Evolutionary conservation across 768 basidiomycete genomes (phyloP).

Genomic region (Dendrothele bispora): DNA sequence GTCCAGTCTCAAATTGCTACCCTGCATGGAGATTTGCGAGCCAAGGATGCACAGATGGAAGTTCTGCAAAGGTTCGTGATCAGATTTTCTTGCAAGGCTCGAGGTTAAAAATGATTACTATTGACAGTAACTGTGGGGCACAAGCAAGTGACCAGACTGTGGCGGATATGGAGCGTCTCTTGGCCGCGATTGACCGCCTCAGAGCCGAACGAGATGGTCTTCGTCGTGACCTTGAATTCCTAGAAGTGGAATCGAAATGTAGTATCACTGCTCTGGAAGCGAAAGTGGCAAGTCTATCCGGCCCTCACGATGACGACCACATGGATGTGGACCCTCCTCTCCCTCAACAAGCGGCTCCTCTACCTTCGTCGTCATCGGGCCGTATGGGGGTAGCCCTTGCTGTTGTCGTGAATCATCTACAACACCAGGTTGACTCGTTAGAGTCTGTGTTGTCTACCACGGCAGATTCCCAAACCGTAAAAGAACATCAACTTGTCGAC

Average conservation of each 20-base stretch:
- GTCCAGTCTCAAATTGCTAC: constrained; percentile 31
- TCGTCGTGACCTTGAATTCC: constrained; percentile 63
- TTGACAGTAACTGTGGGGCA: too few species aligned
- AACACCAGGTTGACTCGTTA: constrained; percentile 27
- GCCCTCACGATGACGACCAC: too few species aligned
- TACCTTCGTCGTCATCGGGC: too few species aligned
- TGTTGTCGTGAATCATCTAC: constrained; percentile 39
- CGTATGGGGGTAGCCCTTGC: constrained; percentile 33
- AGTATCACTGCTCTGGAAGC: constrained; percentile 58
- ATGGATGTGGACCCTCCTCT: too few species aligned
- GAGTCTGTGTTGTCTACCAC: constrained; percentile 15
- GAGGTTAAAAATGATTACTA: too few species aligned
- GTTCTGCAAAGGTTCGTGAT: constrained; percentile 13
- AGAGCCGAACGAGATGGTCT: constrained; percentile 66
- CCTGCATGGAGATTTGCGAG: constrained; percentile 22
- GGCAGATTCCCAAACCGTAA: constrained; percentile 15
- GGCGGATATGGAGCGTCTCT: constrained; percentile 51
- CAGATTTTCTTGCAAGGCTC: too few species aligned
- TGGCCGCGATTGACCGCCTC: constrained; percentile 64
- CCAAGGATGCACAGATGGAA: constrained; percentile 19
- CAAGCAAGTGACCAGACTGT: constrained; percentile 32
- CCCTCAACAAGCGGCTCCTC: too few species aligned
- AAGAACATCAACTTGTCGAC: constrained; percentile 12
- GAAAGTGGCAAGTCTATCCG: constrained; percentile 38
- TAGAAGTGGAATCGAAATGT: constrained; percentile 66